Percentiles rank a stretch among this genome's conserved stretches.
These are phyloP conservation scores for Spergularia bocconei DNA, from an alignment of 148 eudicot species.

Conservation along the genomic window DNA sequence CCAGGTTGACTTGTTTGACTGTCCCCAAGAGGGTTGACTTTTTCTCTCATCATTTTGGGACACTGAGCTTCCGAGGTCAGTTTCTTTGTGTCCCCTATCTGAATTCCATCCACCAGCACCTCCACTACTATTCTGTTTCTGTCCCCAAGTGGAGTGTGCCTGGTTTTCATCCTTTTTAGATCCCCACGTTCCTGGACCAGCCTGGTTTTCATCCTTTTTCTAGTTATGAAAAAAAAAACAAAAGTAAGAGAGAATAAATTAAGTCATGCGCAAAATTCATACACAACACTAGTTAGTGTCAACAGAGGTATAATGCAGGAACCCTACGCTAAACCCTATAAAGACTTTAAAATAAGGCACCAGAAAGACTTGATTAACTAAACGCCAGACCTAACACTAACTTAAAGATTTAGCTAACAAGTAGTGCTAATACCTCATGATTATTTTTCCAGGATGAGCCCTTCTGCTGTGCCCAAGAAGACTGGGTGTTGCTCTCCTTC, in stretches of 20 bases:
- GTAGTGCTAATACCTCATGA: conserved; percentile 14
- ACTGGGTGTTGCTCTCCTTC: conserved; percentile 21
- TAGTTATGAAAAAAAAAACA: neutral
- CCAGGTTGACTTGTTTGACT: neutral
- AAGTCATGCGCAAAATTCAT: no score
- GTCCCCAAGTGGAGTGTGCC: conserved; percentile 3
- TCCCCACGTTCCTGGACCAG: conserved; percentile 3
- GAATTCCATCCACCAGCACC: neutral
- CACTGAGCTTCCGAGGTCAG: neutral
- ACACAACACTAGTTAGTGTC: no score
- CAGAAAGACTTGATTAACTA: neutral
- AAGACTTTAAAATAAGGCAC: neutral
- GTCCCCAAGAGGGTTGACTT: neutral
- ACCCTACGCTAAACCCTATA: neutral
- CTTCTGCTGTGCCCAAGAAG: conserved; percentile 27
- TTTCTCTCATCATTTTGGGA: neutral
- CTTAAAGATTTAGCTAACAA: neutral
- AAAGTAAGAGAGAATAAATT: neutral
- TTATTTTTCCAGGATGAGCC: conserved; percentile 13
- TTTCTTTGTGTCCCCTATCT: conserved; percentile 2
- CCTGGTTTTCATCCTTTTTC: conserved; percentile 8
- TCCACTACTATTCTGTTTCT: neutral
- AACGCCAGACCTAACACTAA: neutral
- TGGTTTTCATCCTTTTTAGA: conserved; percentile 1
- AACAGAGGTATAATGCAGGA: neutral